Percentiles rank a stretch among this genome's conserved stretches.
phyloP scores from a whole-genome alignment of 2,329 filamentous ascomycete species.

The Chaetothyriales sp. region DNA sequence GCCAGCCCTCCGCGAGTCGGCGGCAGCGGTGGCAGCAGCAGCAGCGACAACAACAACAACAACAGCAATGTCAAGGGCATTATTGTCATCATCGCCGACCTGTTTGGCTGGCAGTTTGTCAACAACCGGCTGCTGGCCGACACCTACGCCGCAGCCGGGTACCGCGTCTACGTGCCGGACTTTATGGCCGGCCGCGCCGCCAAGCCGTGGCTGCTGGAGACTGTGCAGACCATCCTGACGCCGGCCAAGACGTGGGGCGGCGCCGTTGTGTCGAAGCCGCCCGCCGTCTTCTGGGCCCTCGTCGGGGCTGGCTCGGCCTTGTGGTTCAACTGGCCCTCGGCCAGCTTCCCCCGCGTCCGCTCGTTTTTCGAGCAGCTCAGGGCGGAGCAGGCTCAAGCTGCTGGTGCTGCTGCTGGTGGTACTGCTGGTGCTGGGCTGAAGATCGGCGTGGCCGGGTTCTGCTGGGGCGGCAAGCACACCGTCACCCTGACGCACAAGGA shows the following conservation, averaged over 20 bases:
- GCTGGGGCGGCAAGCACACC: constrained; percentile 32
- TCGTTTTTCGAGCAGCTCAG: background rate
- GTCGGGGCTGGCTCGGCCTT: constrained; percentile 25
- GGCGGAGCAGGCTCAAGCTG: background rate
- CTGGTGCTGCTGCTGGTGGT: too few species aligned
- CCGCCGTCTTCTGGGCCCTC: background rate
- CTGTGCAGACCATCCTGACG: constrained; percentile 30
- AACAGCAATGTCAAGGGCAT: background rate
- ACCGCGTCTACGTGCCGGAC: constrained; percentile 32
- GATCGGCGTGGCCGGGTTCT: constrained; percentile 34
- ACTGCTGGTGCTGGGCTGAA: too few species aligned
- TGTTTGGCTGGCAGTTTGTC: constrained; percentile 35
- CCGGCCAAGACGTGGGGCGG: constrained; percentile 25
- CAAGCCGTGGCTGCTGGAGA: constrained; percentile 27
- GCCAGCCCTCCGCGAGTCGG: too few species aligned
- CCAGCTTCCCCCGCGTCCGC: constrained; percentile 16
- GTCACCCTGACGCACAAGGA: background rate
- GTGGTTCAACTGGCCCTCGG: constrained; percentile 27
- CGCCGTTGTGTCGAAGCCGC: constrained; percentile 25
- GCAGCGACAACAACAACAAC: too few species aligned
- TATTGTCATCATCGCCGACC: constrained; percentile 23
- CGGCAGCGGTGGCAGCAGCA: too few species aligned
- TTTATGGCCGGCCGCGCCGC: constrained; percentile 18
- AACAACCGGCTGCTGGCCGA: constrained; percentile 34
- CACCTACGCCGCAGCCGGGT: constrained; percentile 32